Percentiles rank a stretch among this genome's conserved stretches.
phyloP scores from a whole-genome alignment of 495 filamentous ascomycete genomes.

The Neurospora sp. region DNA sequence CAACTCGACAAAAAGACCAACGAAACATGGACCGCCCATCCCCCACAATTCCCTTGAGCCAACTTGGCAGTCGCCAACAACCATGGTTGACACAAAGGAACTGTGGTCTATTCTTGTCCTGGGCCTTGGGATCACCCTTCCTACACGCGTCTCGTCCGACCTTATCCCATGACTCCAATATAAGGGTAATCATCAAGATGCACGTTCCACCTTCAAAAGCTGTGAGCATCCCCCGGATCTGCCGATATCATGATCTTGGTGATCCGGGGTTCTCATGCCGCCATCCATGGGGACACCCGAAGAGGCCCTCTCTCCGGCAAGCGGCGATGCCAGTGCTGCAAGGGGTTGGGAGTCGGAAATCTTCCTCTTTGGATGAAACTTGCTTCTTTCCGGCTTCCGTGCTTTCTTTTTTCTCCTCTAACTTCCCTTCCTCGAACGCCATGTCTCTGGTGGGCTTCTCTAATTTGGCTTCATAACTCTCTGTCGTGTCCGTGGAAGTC shows the following conservation, averaged over 20 bases:
- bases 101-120: neutral
- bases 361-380: neutral
- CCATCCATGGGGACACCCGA: neutral
- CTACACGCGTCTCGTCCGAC: neutral
- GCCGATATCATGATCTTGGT: neutral
- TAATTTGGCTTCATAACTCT: neutral
- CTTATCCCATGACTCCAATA: neutral
- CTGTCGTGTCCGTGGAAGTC: neutral
- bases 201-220: neutral
- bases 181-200: neutral
- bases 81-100: neutral
- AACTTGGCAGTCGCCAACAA: neutral
- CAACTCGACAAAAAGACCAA: neutral
- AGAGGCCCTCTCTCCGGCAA: neutral
- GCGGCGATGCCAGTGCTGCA: neutral
- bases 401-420: neutral
- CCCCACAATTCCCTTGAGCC: neutral
- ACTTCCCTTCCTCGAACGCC: neutral
- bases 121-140: neutral
- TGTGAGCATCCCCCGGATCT: neutral
- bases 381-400: neutral
- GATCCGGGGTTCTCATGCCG: constrained; percentile 1
- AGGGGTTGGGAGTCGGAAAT: neutral
- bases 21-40: neutral
- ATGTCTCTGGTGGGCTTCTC: neutral